Evolutionary conservation across 1,139 yeast genomes (phyloP).

Genomic region (Candida sp.): DNA sequence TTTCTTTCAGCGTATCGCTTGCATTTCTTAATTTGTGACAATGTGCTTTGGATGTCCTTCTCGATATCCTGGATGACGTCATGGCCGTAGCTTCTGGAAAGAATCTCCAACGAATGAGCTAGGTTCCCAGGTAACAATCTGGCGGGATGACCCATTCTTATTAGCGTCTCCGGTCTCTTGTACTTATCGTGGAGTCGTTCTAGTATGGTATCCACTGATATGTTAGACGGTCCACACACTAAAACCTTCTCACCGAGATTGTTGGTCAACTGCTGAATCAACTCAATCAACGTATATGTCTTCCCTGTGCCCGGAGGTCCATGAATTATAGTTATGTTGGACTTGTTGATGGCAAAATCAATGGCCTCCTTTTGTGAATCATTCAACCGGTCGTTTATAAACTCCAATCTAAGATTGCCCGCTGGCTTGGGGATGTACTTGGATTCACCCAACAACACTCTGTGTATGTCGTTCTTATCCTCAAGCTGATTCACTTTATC

Average conservation of each 20-base stretch:
- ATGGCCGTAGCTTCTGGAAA: conserved; percentile 56
- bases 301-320: conserved; percentile 61
- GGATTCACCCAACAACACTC: conserved; percentile 48
- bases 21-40: conserved; percentile 64
- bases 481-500: conserved; percentile 61
- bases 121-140: conserved; percentile 67
- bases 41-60: conserved; percentile 66
- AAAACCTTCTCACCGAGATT: conserved; percentile 67
- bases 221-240: conserved; percentile 95
- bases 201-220: conserved; percentile 91
- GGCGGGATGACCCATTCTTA: conserved; percentile 95
- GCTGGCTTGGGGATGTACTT: conserved; percentile 24
- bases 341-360: conserved; percentile 40
- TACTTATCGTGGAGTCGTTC: conserved; percentile 64
- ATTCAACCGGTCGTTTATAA: conserved; percentile 61
- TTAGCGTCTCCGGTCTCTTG: conserved; percentile 31
- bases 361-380: conserved; percentile 62
- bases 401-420: conserved; percentile 20
- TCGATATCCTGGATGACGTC: conserved; percentile 70
- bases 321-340: conserved; percentile 49
- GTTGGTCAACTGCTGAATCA: conserved; percentile 72
- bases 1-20: conserved; percentile 68
- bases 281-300: conserved; percentile 86
- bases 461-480: conserved; percentile 41
- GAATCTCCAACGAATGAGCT: conserved; percentile 77